A percentile compares a stretch with the other conserved stretches of the same genome.
These are phyloP conservation scores for Eucalyptus curtisii DNA, from an alignment of 345 rosid species.

Conservation along the genomic window DNA sequence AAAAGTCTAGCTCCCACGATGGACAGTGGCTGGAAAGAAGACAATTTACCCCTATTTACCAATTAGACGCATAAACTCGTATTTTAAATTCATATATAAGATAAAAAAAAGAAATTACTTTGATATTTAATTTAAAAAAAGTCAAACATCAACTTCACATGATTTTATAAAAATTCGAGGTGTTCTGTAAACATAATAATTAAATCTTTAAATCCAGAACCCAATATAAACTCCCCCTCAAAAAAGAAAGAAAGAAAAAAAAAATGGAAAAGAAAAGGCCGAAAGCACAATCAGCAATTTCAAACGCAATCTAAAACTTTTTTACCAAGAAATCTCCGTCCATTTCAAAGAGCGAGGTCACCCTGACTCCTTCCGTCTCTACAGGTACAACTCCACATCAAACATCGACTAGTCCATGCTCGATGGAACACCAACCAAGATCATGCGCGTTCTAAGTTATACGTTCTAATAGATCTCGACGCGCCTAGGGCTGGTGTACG, in stretches of 20 bases:
- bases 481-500: neutral
- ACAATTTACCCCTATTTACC: neutral
- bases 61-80: neutral
- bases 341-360: neutral
- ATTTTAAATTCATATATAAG: neutral
- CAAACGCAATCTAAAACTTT: neutral
- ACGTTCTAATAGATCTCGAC: neutral
- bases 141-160: neutral
- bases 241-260: neutral
- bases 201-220: neutral
- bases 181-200: neutral
- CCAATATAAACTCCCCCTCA: neutral
- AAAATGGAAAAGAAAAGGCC: neutral
- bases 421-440: neutral
- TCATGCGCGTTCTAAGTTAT: neutral
- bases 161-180: neutral
- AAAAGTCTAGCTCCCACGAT: neutral
- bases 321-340: neutral
- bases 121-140: neutral
- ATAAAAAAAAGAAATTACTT: neutral
- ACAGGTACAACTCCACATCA: neutral
- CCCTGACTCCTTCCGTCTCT: neutral
- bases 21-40: neutral
- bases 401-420: neutral
- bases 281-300: neutral